Base-by-base conservation (phyloP, 306 rosid genomes). In the Dryas octopetala region DNA sequence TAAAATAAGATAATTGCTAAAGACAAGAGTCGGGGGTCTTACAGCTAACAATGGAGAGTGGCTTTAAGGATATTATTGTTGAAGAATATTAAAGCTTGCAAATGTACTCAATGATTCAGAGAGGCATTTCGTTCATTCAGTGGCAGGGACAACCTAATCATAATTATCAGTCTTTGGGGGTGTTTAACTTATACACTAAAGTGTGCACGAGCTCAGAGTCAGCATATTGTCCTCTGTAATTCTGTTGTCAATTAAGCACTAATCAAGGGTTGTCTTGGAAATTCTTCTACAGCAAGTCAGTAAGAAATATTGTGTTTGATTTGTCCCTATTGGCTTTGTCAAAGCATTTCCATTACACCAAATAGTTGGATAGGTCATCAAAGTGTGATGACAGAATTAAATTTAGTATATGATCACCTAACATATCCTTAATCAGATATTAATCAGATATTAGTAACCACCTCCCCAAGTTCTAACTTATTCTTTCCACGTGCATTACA, bases 21-120 rank as follows among this genome's bases (percentile, higher is more conserved):
- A 80, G 75, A 71, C 81, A 70, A 78, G 61, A 58, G 74, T 46
- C 61, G 73, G 75, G 66, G 68, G 66, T 72, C 46, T 43, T 38
- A 62, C 12, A n/a, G 38, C 38, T 32, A 32, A 32, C 38, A 32
- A 32, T 32, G 38, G 38, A 32, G 38, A 32, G 38, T 32, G 38
- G 38, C 38, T 32, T 32, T 43, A 4, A 13, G 40, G 4, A 52
- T 10, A 52, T 67, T 67, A 5, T 26, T 23, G 45, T 26, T 41
- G 50, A n/a, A 9, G 11, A 69, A 19, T 19, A 50, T 10, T 32
- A 68, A 60, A 40, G 40, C 62, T 62, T 48, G 62, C 57, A 62
- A 38, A 62, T 74, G 9, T 62, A 48, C 13, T 19, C n/a, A 67
- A 67, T 49, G 57, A 67, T 67, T 67, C 57, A 15, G 70, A 45